phyloP scores from a whole-genome alignment of 176 grass and related monocot genomes.

The Leersia perrieri region DNA sequence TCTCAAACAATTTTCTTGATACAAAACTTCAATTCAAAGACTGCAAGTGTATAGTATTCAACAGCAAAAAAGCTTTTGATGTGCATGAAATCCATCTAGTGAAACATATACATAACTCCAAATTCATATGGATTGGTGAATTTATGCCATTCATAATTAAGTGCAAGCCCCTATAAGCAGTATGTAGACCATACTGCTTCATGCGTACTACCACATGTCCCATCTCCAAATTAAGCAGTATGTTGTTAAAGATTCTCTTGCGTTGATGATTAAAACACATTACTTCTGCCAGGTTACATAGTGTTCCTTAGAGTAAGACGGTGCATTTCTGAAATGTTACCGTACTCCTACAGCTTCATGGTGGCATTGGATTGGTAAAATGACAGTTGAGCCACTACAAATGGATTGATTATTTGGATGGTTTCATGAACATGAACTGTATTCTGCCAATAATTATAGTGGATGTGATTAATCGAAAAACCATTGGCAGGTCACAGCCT shows the following conservation, averaged over 20 bases:
- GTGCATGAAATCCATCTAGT: too few species aligned
- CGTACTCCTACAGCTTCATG: neutral
- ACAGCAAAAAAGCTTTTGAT: too few species aligned
- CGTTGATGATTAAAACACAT: too few species aligned
- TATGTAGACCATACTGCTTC: too few species aligned
- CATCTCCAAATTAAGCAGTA: neutral
- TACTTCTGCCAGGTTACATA: neutral
- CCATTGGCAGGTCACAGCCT: neutral
- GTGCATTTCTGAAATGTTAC: too few species aligned
- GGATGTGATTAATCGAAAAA: slow-evolving; percentile 6
- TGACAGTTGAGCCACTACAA: neutral
- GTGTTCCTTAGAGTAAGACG: neutral
- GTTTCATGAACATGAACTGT: neutral
- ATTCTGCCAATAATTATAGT: neutral
- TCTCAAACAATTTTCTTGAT: too few species aligned
- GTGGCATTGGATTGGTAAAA: neutral
- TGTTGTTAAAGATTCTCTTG: slow-evolving; percentile 13
- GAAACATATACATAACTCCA: too few species aligned
- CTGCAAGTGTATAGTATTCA: too few species aligned
- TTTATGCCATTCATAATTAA: too few species aligned
- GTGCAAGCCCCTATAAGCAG: too few species aligned
- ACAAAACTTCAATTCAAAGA: too few species aligned
- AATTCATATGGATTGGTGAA: too few species aligned
- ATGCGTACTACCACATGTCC: neutral
- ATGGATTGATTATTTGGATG: neutral